Evolutionary conservation across 306 rosid species (phyloP).

Genomic region (Quercus bicolor): DNA sequence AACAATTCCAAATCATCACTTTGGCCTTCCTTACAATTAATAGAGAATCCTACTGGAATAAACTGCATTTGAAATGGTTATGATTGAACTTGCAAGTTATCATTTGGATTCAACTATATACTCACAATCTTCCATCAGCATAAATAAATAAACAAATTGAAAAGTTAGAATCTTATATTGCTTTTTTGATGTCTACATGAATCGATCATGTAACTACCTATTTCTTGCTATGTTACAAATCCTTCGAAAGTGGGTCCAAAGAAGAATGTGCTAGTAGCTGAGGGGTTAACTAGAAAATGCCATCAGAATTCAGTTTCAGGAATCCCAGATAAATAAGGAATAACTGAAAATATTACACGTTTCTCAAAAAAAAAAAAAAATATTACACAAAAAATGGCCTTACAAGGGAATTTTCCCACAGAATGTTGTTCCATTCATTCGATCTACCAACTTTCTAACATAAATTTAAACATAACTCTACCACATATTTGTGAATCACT

Average conservation of each 20-base stretch:
- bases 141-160: too few species aligned
- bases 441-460: neutral
- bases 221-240: neutral
- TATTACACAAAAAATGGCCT: neutral
- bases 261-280: too few species aligned
- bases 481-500: neutral
- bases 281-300: neutral
- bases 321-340: neutral
- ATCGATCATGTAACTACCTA: neutral
- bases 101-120: neutral
- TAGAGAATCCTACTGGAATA: neutral
- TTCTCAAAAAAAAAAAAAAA: too few species aligned
- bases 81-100: neutral
- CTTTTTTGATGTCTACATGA: neutral
- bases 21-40: neutral
- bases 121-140: neutral
- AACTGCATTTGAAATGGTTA: neutral
- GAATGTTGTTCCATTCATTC: neutral
- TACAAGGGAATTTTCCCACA: neutral
- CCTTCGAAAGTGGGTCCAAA: too few species aligned
- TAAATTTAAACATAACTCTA: neutral
- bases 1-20: neutral
- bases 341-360: neutral
- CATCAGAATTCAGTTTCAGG: too few species aligned
- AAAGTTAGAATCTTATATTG: neutral